A percentile compares a stretch with the other conserved stretches of the same genome.
These are phyloP conservation scores for Pyrenochaeta sp. DNA, from an alignment of 2,329 filamentous ascomycete species.

Conservation along the genomic window DNA sequence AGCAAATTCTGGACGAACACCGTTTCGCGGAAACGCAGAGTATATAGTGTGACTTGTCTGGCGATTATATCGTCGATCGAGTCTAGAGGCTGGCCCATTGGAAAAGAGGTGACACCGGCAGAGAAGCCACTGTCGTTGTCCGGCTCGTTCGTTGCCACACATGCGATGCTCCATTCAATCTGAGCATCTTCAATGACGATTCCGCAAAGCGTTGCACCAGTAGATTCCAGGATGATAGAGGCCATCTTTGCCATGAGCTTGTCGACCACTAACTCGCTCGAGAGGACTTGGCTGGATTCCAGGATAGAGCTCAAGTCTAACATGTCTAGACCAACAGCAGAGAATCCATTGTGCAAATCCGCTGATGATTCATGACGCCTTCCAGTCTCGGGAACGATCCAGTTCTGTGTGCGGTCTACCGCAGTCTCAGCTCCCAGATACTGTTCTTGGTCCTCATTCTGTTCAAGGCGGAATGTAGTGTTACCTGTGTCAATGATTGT, in stretches of 20 bases:
- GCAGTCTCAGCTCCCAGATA: slow-evolving; percentile 48
- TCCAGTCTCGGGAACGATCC: slow-evolving; percentile 56
- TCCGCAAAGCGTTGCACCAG: slow-evolving; percentile 75
- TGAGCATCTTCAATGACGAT: slow-evolving; percentile 76
- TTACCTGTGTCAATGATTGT: slow-evolving; percentile 63
- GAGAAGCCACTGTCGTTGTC: slow-evolving; percentile 25
- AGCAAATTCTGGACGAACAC: slow-evolving; percentile 78
- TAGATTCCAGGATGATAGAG: slow-evolving; percentile 80
- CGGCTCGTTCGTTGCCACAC: slow-evolving; percentile 73
- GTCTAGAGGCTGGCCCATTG: slow-evolving; percentile 69
- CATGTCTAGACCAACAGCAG: slow-evolving; percentile 75
- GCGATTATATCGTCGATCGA: slow-evolving; percentile 72
- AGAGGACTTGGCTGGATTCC: slow-evolving; percentile 80
- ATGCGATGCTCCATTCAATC: slow-evolving; percentile 73
- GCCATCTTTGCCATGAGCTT: slow-evolving; percentile 81
- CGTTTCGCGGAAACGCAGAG: slow-evolving; percentile 75
- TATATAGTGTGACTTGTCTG: slow-evolving; percentile 78
- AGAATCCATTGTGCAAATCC: slow-evolving; percentile 68
- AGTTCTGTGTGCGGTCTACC: slow-evolving; percentile 57
- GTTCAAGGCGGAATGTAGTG: slow-evolving; percentile 52
- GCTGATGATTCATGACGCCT: slow-evolving; percentile 52
- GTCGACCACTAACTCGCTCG: slow-evolving; percentile 78
- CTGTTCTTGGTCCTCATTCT: slow-evolving; percentile 52
- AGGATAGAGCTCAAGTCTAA: slow-evolving; percentile 81
- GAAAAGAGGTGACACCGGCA: slow-evolving; percentile 69